Percentiles rank a stretch among this genome's conserved stretches.
Conservation (phyloP, 306 rosid species). For the Ceratonia siliqua region DNA sequence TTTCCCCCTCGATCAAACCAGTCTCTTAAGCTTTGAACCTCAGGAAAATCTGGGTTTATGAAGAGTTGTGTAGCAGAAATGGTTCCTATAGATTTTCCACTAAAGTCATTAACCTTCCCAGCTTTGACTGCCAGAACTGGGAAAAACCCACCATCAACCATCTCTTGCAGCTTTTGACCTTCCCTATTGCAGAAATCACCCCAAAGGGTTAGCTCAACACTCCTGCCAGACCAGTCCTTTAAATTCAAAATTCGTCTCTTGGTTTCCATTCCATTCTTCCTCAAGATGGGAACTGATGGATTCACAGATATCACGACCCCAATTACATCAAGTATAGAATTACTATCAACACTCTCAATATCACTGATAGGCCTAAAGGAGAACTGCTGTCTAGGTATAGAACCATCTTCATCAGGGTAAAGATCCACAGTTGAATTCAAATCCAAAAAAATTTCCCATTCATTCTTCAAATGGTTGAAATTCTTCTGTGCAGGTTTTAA, state of each 20-base stretch:
- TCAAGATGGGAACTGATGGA: conserved; percentile 88
- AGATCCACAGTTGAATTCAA: conserved; percentile 75
- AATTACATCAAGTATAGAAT: conserved; percentile 77
- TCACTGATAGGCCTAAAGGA: conserved; percentile 81
- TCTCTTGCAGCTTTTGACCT: conserved; percentile 85
- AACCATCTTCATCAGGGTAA: conserved; percentile 87
- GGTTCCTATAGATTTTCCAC: conserved; percentile 88
- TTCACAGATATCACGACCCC: conserved; percentile 78
- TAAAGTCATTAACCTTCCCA: conserved; percentile 89
- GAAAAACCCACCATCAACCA: conserved; percentile 56
- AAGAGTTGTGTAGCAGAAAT: conserved; percentile 89
- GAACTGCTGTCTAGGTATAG: conserved; percentile 90
- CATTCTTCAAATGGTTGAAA: conserved; percentile 93
- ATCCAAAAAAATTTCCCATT: conserved; percentile 91
- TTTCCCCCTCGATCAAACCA: conserved; percentile 89
- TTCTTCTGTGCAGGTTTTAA: conserved; percentile 93
- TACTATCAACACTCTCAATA: conserved; percentile 74
- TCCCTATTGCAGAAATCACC: conserved; percentile 96
- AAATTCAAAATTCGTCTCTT: conserved; percentile 80
- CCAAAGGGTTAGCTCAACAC: conserved; percentile 91
- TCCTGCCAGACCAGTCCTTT: conserved; percentile 78
- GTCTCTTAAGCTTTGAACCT: conserved; percentile 64
- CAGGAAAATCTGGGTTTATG: conserved; percentile 78
- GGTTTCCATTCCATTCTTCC: conserved; percentile 99
- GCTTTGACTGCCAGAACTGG: conserved; percentile 91